These are phyloP conservation scores for Gnomoniopsis sp. DNA, from an alignment of 2,329 filamentous ascomycete genomes.

Conservation along the genomic window DNA sequence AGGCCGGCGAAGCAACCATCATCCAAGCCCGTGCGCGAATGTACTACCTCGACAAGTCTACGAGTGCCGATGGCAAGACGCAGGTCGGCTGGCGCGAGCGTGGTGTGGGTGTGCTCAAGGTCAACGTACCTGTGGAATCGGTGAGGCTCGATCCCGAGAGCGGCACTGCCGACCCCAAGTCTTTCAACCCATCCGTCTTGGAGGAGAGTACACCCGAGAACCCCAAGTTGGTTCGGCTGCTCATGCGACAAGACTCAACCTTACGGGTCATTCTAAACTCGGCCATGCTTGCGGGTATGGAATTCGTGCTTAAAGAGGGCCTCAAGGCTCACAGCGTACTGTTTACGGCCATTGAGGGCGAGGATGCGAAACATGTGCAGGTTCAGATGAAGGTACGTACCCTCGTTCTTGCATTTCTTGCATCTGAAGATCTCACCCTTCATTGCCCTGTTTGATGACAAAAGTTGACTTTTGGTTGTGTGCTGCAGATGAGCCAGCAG, in stretches of 20 bases:
- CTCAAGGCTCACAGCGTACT: conserved; percentile 68
- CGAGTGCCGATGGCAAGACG: conserved; percentile 26
- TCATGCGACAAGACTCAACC: conserved; percentile 90
- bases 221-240: conserved; percentile 62
- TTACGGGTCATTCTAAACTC: conserved; percentile 85
- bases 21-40: conserved; percentile 79
- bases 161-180: conserved; percentile 45
- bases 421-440: not conserved
- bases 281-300: conserved; percentile 72
- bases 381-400: conserved; percentile 58
- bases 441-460: not conserved
- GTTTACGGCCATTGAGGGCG: conserved; percentile 61
- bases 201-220: conserved; percentile 37
- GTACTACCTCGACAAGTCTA: conserved; percentile 66
- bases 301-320: conserved; percentile 72
- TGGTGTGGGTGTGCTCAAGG: conserved; percentile 76
- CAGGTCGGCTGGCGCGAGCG: conserved; percentile 83
- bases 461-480: not conserved
- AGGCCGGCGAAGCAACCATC: conserved; percentile 75
- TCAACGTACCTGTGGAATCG: conserved; percentile 67
- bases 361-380: conserved; percentile 51
- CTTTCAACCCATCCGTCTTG: conserved; percentile 53
- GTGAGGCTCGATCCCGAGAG: conserved; percentile 50
- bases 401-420: not conserved
- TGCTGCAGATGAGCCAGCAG: conserved; percentile 46